Conservation (phyloP, 441 rosid species). For the Corymbia citriodora region DNA sequence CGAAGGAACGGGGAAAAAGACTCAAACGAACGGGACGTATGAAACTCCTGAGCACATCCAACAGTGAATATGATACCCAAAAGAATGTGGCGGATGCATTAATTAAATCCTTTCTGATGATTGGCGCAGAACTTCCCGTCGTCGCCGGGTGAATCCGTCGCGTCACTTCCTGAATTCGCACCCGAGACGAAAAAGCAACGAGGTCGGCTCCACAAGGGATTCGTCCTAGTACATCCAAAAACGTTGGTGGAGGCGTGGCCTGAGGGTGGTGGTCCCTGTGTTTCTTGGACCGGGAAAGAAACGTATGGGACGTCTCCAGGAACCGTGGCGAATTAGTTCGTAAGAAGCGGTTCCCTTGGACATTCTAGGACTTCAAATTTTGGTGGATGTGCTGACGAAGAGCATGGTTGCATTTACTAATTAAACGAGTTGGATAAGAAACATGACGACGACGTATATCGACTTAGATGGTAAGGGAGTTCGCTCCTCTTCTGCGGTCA, state of each 20-base stretch:
- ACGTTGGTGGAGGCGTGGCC: not conserved
- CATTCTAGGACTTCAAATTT: too few species aligned
- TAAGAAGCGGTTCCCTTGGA: too few species aligned
- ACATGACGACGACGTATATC: not conserved
- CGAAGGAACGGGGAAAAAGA: not conserved
- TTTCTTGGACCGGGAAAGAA: too few species aligned
- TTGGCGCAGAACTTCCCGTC: not conserved
- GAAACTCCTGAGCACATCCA: rapidly evolving
- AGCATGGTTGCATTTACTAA: not conserved
- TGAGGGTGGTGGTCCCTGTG: not conserved
- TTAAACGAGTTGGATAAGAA: not conserved
- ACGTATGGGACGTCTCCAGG: too few species aligned
- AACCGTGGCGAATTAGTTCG: too few species aligned
- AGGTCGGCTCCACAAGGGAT: not conserved
- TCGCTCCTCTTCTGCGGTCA: not conserved
- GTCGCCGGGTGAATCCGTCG: not conserved
- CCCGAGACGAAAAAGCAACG: not conserved
- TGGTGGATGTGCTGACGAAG: not conserved
- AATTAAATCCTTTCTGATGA: not conserved
- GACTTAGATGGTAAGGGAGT: not conserved
- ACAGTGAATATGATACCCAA: too few species aligned
- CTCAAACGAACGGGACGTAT: not conserved
- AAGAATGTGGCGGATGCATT: not conserved
- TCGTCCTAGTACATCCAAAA: not conserved
- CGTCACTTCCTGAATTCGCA: not conserved